Percentiles rank a stretch among this genome's conserved stretches.
These are phyloP conservation scores for Eimeria necatrix DNA, from an alignment of 169 alveolate species.

Conservation along the genomic window DNA sequence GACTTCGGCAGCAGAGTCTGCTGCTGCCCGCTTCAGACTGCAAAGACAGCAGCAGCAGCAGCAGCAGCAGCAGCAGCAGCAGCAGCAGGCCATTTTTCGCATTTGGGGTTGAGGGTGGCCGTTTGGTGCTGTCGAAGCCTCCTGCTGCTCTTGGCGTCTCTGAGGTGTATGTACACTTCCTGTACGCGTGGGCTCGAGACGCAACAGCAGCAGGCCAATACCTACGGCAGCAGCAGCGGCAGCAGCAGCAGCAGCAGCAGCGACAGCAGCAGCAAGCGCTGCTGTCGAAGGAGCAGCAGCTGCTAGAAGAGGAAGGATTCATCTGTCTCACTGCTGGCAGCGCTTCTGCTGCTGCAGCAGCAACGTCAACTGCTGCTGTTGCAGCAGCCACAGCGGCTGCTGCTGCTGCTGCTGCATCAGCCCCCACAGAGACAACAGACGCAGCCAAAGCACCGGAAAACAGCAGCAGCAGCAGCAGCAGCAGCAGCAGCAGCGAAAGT, in stretches of 20 bases:
- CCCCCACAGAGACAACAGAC: neutral
- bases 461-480: constrained; percentile 11
- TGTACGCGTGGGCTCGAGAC: constrained; percentile 42
- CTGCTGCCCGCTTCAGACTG: neutral
- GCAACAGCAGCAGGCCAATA: constrained; percentile 52
- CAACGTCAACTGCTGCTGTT: constrained; percentile 20
- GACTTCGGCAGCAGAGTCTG: neutral
- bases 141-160: constrained; percentile 46
- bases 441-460: neutral
- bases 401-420: neutral
- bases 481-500: constrained; percentile 19
- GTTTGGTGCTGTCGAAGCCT: constrained; percentile 21
- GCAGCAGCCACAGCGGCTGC: constrained; percentile 33
- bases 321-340: constrained; percentile 28
- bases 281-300: constrained; percentile 47
- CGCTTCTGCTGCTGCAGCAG: constrained; percentile 23
- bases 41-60: constrained; percentile 43
- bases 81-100: constrained; percentile 31
- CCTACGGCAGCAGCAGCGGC: constrained; percentile 51
- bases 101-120: constrained; percentile 32
- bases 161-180: constrained; percentile 51
- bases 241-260: constrained; percentile 39
- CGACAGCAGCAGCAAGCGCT: constrained; percentile 36
- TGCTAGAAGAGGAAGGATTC: constrained; percentile 46
- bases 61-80: constrained; percentile 64